Evolutionary conservation across 2,329 filamentous ascomycete genomes (phyloP).

Genomic region (Colletotrichum eremochloae): DNA sequence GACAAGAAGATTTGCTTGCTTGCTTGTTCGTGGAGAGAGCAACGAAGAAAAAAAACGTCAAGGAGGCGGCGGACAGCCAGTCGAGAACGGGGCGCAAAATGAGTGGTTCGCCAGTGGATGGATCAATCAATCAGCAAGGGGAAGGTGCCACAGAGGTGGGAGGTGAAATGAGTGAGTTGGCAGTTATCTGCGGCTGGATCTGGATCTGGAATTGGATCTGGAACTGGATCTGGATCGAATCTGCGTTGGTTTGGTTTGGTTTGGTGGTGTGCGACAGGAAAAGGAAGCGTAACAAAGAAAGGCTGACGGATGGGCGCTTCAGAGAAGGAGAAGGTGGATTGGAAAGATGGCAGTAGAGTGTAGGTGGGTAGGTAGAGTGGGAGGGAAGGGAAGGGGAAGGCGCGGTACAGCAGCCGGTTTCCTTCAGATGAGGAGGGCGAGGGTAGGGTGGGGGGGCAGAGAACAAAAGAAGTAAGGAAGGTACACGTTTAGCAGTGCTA

Average conservation of each 20-base stretch:
- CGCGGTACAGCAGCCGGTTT: background rate
- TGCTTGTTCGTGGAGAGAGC: constrained; percentile 22
- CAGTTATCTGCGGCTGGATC: constrained; percentile 26
- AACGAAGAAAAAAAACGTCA: background rate
- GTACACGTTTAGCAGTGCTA: constrained; percentile 2
- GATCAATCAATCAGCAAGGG: constrained; percentile 6
- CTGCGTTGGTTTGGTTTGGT: too few species aligned
- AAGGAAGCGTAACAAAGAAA: constrained; percentile 30
- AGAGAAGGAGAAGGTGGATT: constrained; percentile 4
- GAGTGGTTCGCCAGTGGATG: constrained; percentile 10
- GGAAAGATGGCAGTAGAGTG: background rate
- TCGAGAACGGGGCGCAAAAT: background rate
- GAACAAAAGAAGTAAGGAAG: constrained; percentile 13
- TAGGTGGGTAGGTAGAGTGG: background rate
- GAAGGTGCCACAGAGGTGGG: constrained; percentile 1
- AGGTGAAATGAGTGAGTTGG: background rate
- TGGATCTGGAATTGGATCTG: too few species aligned
- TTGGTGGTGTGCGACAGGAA: constrained; percentile 18
- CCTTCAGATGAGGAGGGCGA: background rate
- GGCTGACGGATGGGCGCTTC: background rate
- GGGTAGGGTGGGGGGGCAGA: constrained; percentile 3
- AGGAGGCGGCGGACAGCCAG: constrained; percentile 6
- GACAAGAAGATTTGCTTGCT: constrained; percentile 9
- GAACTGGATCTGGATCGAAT: background rate
- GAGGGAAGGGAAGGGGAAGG: constrained; percentile 5